Conservation (phyloP, 352 stramenopile species). For the Pythium sukuiense region DNA sequence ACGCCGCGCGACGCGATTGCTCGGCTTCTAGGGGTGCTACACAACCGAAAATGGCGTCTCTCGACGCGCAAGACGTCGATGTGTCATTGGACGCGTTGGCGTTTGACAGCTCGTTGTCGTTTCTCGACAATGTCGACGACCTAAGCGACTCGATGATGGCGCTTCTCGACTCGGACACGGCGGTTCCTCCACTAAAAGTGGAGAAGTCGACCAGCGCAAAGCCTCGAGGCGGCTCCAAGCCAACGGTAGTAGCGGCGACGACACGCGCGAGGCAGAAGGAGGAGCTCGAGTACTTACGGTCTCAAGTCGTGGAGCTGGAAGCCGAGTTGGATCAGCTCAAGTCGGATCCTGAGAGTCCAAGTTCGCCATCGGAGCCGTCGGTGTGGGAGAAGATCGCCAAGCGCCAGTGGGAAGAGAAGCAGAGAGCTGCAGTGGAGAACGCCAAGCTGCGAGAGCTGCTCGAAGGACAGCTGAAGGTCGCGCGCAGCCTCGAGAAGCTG, state of each 20-base stretch:
- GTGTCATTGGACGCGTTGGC: not conserved
- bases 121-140: not conserved
- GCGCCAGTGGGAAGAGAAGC: conserved; percentile 25
- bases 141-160: not conserved
- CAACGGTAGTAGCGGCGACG: no score
- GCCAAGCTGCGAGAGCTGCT: conserved; percentile 9
- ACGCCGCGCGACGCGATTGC: not conserved
- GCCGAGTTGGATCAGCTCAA: conserved; percentile 18
- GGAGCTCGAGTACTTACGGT: conserved; percentile 35
- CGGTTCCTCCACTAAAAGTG: not conserved
- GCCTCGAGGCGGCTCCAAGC: no score
- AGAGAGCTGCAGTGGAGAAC: conserved; percentile 31
- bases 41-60: not conserved
- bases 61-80: not conserved
- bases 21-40: not conserved
- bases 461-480: conserved; percentile 47
- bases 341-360: not conserved
- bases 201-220: no score
- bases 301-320: conserved; percentile 30
- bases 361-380: not conserved
- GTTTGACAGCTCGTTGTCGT: not conserved
- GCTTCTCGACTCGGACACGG: not conserved
- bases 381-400: conserved; percentile 29
- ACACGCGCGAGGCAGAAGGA: conserved; percentile 28
- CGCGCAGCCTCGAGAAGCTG: conserved; percentile 53